Evolutionary conservation across 139 green algal species (phyloP).

Genomic region (Chlamydomonas asymmetrica): DNA sequence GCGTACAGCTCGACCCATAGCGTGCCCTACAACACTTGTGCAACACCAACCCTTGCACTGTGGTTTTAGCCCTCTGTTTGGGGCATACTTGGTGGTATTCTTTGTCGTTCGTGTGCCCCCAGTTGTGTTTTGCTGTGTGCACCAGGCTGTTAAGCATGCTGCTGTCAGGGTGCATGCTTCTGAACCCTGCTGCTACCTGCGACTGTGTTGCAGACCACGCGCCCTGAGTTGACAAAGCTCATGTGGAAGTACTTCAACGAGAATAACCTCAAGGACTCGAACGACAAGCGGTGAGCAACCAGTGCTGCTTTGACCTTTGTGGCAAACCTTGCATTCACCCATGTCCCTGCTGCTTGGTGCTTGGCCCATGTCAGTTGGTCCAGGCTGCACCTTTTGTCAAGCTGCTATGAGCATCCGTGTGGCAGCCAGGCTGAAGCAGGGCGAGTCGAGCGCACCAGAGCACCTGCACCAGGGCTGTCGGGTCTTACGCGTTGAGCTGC

Average conservation of each 20-base stretch:
- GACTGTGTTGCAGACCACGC: too few species aligned
- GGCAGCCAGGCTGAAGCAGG: background rate
- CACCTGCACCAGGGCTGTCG: background rate
- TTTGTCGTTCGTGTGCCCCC: too few species aligned
- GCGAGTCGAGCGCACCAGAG: background rate
- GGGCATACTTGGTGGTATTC: too few species aligned
- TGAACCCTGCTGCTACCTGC: too few species aligned
- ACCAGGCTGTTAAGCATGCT: too few species aligned
- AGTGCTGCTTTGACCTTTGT: background rate
- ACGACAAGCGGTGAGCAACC: slow-evolving; percentile 10
- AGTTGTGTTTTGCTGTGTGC: too few species aligned
- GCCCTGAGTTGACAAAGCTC: slow-evolving; percentile 33
- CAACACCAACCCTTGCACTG: too few species aligned
- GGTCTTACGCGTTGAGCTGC: background rate
- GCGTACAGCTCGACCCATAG: too few species aligned
- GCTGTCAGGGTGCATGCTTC: too few species aligned
- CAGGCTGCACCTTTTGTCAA: background rate
- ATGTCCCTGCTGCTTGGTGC: background rate
- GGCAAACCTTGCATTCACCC: background rate
- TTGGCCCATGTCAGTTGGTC: background rate
- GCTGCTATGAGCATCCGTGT: background rate
- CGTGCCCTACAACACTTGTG: too few species aligned
- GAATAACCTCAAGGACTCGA: slow-evolving; percentile 32
- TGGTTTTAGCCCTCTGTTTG: too few species aligned
- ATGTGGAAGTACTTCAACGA: slow-evolving; percentile 38